Evolutionary conservation across 1,284 basidiomycete species (phyloP).

Genomic region (Schizophyllum commune): DNA sequence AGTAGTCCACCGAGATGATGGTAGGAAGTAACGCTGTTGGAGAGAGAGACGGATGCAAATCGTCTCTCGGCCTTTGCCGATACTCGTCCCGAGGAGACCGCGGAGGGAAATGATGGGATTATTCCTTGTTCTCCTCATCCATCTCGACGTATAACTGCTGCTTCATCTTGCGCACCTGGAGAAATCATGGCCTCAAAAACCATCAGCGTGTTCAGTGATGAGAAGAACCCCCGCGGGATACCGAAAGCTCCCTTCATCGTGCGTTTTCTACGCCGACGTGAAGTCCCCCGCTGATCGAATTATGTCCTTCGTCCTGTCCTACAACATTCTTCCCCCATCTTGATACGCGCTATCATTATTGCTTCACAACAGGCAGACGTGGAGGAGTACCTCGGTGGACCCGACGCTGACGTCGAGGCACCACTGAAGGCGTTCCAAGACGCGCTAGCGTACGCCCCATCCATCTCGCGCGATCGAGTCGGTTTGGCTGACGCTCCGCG

Average conservation of each 20-base stretch:
- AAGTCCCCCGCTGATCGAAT: background rate
- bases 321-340: slow-evolving; percentile 2
- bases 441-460: slow-evolving; percentile 72
- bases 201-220: slow-evolving; percentile 28
- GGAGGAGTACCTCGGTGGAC: slow-evolving; percentile 78
- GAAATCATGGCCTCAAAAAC: background rate
- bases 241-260: slow-evolving; percentile 95
- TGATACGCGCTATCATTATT: background rate
- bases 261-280: slow-evolving; percentile 24
- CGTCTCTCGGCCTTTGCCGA: no score
- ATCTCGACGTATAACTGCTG: background rate
- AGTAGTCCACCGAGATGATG: no score
- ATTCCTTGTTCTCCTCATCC: no score
- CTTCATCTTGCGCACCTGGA: background rate
- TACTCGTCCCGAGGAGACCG: background rate
- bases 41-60: no score
- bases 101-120: background rate
- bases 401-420: slow-evolving; percentile 73
- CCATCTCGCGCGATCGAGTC: slow-evolving; percentile 7
- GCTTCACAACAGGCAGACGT: slow-evolving; percentile 52
- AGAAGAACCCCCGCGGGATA: slow-evolving; percentile 86
- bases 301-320: background rate
- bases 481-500: slow-evolving; percentile 12
- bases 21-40: no score
- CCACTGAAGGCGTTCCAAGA: slow-evolving; percentile 85